Evolutionary conservation across 2,329 filamentous ascomycete species (phyloP), one percentile per base, ranked within the genome.

Genomic region (Sporothrix phasma): DNA sequence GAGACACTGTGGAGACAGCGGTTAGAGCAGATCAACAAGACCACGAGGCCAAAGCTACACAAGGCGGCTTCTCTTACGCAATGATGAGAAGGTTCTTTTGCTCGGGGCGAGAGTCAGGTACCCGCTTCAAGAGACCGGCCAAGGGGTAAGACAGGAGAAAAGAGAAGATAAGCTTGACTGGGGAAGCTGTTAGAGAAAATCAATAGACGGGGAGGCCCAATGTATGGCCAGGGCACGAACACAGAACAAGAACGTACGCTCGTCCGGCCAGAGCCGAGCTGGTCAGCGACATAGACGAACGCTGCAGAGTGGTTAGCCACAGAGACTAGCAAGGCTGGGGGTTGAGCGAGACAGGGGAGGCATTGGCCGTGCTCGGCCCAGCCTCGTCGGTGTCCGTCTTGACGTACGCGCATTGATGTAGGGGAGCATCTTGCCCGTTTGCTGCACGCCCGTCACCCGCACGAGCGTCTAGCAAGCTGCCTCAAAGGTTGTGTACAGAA

Each of bases 131-230:
- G 29, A 96, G 74, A 26, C 83, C 94, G 56, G 94, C 91, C 63
- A 99, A 82, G 2, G 94, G 94, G 73, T 96, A 99, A 11, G 94
- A 97, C 45, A 96, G 76, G 56, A 99, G 81, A 75, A 97, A 96
- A 6, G 90, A 91, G 73, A 87, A 87, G 71, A 97, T 88, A 70
- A 97, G 88, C 75, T 99, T 99, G 70, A 99, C 92, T 97, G 29
- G 29, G 7, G 41, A 10, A 37, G 58, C 59, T 54, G 53, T 43
- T 31, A 22, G 17, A 6, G 22, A 17, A 5, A 41, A 19, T 2
- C 54, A 37, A 39, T 31, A 37, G 37, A 61, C 3, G 11, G 19
- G 7, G 6, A 45, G 22, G 15, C 5, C 6, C 7, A 8, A n/a
- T 54, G 24, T n/a, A 24, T 24, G 17, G 54, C 5, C n/a, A 5